Evolutionary conservation across 2,329 filamentous ascomycete genomes (phyloP).

Genomic region (Penicillium thymicola): DNA sequence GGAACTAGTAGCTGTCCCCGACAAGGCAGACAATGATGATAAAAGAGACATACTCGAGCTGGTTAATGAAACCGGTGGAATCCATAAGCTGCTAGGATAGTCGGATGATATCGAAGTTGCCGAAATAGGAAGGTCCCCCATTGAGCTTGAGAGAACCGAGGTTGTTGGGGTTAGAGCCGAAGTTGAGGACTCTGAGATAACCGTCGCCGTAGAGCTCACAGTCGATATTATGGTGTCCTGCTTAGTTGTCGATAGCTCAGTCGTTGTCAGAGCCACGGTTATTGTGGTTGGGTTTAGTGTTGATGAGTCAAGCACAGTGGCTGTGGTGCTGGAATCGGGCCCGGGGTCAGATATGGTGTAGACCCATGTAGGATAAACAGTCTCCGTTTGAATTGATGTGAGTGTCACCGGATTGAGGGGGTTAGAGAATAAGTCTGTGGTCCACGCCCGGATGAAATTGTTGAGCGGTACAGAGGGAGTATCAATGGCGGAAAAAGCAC

Average conservation of each 20-base stretch:
- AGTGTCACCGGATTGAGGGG: background rate
- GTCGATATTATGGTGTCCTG: background rate
- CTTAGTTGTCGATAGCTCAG: background rate
- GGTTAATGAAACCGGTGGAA: background rate
- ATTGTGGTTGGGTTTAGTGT: background rate
- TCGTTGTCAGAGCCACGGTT: background rate
- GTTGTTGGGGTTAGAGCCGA: background rate
- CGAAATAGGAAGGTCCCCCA: background rate
- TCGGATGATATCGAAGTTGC: background rate
- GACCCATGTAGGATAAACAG: conserved; percentile 4
- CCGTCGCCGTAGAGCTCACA: background rate
- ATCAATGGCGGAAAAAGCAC: background rate
- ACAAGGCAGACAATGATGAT: background rate
- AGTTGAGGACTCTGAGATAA: background rate
- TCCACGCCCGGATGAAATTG: background rate
- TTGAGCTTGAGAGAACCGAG: background rate
- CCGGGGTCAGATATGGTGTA: background rate
- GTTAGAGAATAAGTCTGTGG: background rate
- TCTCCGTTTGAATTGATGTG: conserved; percentile 3
- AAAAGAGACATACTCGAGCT: background rate
- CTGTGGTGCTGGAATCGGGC: background rate
- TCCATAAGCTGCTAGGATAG: background rate
- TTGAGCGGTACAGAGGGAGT: background rate
- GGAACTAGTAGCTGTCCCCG: background rate
- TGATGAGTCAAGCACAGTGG: background rate